These are phyloP conservation scores for Cylindrotheca closterium DNA, from an alignment of 108 stramenopile species.

Conservation along the genomic window DNA sequence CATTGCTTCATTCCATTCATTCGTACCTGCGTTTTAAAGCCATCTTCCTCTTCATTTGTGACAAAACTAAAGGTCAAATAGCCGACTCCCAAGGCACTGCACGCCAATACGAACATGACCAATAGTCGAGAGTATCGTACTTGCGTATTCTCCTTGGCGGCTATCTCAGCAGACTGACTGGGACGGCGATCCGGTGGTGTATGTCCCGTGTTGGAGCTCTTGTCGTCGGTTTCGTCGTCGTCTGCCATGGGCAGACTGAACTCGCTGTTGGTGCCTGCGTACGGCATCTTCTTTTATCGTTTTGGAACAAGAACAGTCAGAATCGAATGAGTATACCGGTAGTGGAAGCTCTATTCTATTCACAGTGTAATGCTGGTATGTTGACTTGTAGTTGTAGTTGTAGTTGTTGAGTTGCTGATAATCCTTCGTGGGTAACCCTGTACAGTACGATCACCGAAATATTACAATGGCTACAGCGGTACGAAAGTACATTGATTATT, in stretches of 20 bases:
- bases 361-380: background rate
- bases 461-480: too few relatives aligned
- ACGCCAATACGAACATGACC: conserved; percentile 3
- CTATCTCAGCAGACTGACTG: background rate
- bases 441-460: too few relatives aligned
- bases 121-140: conserved; percentile 1
- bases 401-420: background rate
- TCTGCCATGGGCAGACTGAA: background rate
- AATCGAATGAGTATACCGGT: background rate
- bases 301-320: too few relatives aligned
- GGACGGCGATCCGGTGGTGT: background rate
- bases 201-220: background rate
- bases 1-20: background rate
- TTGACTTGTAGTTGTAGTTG: background rate
- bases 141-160: conserved; percentile 12
- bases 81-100: background rate
- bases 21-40: conserved; percentile 2
- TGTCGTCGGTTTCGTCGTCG: conserved; percentile 2
- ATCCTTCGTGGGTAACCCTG: too few relatives aligned
- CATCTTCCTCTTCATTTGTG: conserved; percentile 5
- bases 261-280: background rate
- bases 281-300: background rate
- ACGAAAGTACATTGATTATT: too few relatives aligned
- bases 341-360: background rate
- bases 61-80: conserved; percentile 11